Conservation (phyloP, 257 asterid genomes). For the Paulownia fortunei region DNA sequence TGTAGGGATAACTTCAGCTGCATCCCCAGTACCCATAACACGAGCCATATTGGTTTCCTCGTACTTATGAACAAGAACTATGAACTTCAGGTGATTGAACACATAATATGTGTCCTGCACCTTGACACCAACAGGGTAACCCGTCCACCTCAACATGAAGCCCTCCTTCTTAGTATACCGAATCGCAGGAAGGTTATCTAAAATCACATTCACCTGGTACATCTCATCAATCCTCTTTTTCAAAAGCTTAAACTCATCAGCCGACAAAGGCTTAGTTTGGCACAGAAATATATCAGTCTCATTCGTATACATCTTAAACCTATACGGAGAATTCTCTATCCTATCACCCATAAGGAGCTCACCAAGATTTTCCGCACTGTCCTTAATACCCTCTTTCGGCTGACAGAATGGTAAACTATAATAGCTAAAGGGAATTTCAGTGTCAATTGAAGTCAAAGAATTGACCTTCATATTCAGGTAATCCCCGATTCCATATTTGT, state of each 20-base stretch:
- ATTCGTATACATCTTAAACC: constrained; percentile 78
- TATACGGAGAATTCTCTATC: constrained; percentile 87
- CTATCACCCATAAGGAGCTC: constrained; percentile 97
- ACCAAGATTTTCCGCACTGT: constrained; percentile 89
- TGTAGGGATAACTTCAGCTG: constrained; percentile 76
- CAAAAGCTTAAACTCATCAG: constrained; percentile 73
- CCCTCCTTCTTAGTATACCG: constrained; percentile 77
- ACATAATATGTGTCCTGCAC: constrained; percentile 64
- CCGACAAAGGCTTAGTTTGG: constrained; percentile 71
- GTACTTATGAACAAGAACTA: constrained; percentile 78
- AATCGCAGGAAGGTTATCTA: constrained; percentile 88
- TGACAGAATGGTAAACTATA: constrained; percentile 82
- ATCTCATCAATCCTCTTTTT: constrained; percentile 86
- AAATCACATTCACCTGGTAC: constrained; percentile 84
- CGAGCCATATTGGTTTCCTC: constrained; percentile 81
- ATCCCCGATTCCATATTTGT: constrained; percentile 75
- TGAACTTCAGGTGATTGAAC: constrained; percentile 81
- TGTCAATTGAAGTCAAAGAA: constrained; percentile 86
- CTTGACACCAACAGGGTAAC: constrained; percentile 81
- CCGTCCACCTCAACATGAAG: constrained; percentile 74
- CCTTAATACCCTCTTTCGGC: constrained; percentile 79
- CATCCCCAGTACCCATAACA: constrained; percentile 89
- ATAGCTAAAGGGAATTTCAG: constrained; percentile 84
- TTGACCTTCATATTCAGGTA: constrained; percentile 78
- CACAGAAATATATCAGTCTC: constrained; percentile 75